These are phyloP conservation scores for Trichoderma erinaceum DNA, from an alignment of 495 filamentous ascomycete genomes.

Conservation along the genomic window DNA sequence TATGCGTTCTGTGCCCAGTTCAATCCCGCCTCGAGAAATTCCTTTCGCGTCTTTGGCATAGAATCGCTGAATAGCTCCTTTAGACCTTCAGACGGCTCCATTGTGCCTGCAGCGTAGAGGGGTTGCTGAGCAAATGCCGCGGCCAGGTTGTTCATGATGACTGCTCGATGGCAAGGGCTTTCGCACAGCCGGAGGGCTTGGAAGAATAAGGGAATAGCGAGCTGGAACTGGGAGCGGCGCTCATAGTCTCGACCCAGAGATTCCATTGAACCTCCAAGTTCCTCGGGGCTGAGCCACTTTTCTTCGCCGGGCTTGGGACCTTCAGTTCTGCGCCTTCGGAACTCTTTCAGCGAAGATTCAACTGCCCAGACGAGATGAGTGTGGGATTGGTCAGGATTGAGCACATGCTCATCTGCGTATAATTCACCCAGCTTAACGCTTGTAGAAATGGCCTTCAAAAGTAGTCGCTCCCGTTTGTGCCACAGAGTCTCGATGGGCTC, in stretches of 20 bases:
- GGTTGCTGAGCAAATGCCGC: conserved; percentile 59
- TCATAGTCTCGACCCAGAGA: conserved; percentile 71
- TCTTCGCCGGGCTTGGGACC: conserved; percentile 58
- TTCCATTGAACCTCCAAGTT: conserved; percentile 70
- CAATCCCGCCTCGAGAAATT: conserved; percentile 53
- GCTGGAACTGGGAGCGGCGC: conserved; percentile 58
- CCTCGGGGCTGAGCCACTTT: conserved; percentile 65
- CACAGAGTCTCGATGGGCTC: conserved; percentile 40
- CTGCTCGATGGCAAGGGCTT: conserved; percentile 55
- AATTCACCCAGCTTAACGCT: conserved; percentile 77
- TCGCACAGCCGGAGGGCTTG: conserved; percentile 74
- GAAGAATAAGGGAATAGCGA: conserved; percentile 82
- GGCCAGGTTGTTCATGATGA: conserved; percentile 75
- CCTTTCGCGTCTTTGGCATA: conserved; percentile 14
- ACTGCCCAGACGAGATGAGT: conserved; percentile 74
- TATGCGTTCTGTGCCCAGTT: conserved; percentile 75
- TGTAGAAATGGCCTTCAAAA: conserved; percentile 67
- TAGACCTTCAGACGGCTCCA: conserved; percentile 9
- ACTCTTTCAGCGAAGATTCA: conserved; percentile 69
- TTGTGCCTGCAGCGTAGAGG: conserved; percentile 27
- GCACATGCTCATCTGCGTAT: conserved; percentile 56
- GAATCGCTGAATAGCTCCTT: conserved; percentile 3
- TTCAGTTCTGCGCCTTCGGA: conserved; percentile 55
- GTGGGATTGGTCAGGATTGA: conserved; percentile 60
- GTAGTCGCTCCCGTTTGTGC: conserved; percentile 59